Base-by-base conservation (phyloP, 2,329 filamentous ascomycete species). In the Pseudogymnoascus sp. region DNA sequence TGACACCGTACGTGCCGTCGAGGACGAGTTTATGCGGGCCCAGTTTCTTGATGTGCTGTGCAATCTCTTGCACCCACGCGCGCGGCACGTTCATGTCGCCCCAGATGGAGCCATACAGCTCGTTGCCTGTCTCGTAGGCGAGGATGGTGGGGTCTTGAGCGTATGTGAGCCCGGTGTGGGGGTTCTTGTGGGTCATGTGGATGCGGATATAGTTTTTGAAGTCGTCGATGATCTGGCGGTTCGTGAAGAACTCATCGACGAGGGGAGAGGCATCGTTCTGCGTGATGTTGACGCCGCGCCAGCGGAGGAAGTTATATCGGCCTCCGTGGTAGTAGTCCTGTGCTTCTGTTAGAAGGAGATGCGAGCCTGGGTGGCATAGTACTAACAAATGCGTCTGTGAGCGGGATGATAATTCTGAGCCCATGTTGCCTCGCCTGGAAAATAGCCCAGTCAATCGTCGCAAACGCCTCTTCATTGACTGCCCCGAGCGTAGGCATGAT, bases 311-410 rank as follows among this genome's bases (percentile, higher is more conserved):
- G 64, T 72, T 71, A 69, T 76, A 80, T 67, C 79, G 79, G 6
- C 78, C 78, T 20, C 78, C 77, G 63, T 80, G 78, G 67, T 79
- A 80, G 64, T 79, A 80, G 66, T 80, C 75, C 71, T 76, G 35
- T 8, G 18, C 28, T 38, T 12, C 6, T 25, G 14, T 64, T 50
- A 65, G 61, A 37, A n/a, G 12, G 5, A n/a, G 2, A 14, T 28
- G 20, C 50, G 53, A 14, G 5, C 4, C 9, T 20, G 15, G 4
- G 5, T 37, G 11, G 11, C 6, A 36, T 22, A 18, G 14, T 50
- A 62, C 70, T 64, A 36, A 75, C 75, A 64, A 76, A 80, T 61
- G 80, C 77, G 66, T 80, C 77, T 4, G 75, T 74, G 61, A 80
- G 67, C 0, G 77, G 77, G 37, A 77, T 72, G 63, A 79, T 69